Percentiles rank a stretch among this genome's conserved stretches.
Conservation (phyloP, 2,329 filamentous ascomycete species). For the Achaetomium macrosporum region DNA sequence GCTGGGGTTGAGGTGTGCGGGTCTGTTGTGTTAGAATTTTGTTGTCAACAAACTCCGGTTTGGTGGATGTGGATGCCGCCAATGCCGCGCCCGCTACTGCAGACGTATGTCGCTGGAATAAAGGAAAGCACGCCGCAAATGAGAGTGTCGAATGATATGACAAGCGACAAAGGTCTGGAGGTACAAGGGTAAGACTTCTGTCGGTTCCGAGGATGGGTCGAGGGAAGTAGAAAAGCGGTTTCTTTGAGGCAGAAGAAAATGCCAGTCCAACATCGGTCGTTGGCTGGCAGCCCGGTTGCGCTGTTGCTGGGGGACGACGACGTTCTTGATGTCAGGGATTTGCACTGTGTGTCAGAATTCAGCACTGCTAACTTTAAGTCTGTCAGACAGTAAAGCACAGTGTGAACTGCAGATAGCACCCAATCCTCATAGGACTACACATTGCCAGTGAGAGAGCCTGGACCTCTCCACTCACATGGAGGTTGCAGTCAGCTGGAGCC, state of each 20-base stretch:
- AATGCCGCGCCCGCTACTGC: conserved; percentile 14
- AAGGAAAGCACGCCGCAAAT: conserved; percentile 12
- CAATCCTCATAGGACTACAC: background rate
- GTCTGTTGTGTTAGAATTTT: conserved; percentile 25
- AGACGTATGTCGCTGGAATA: conserved; percentile 1
- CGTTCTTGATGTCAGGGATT: background rate
- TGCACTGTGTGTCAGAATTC: conserved; percentile 5
- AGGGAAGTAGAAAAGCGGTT: conserved; percentile 10
- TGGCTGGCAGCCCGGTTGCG: conserved; percentile 2
- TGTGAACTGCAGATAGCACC: background rate
- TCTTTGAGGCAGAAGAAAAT: conserved; percentile 14
- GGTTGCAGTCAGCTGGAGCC: background rate
- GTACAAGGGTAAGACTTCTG: background rate
- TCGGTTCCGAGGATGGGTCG: conserved; percentile 4
- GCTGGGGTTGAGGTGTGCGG: conserved; percentile 15
- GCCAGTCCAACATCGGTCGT: conserved; percentile 4
- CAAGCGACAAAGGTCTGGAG: conserved; percentile 3
- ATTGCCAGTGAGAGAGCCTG: background rate
- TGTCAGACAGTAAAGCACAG: background rate
- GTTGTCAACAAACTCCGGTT: conserved; percentile 25
- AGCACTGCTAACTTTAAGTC: background rate
- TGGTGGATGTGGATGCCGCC: conserved; percentile 21
- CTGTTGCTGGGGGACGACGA: too few species aligned
- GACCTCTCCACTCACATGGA: background rate
- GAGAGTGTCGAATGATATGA: conserved; percentile 20